Evolutionary conservation across 108 stramenopile species (phyloP), one percentile per base, ranked within the genome.

Genomic region (Cylindrotheca closterium): DNA sequence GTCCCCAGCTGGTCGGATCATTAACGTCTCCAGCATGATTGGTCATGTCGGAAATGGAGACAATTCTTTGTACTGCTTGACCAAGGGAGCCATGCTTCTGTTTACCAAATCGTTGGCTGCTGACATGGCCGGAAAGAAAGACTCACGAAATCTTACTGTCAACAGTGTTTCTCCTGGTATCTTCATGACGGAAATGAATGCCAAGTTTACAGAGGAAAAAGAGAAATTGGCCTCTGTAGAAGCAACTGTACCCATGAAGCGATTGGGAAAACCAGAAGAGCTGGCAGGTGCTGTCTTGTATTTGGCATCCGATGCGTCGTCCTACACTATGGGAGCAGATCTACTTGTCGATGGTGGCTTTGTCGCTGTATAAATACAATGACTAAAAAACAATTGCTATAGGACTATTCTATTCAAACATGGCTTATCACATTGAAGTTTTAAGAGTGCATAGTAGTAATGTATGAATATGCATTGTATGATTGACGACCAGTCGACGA

Each of bases 51-150:
- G 51, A 5, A 7, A n/a, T n/a, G 21, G 12, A n/a, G 19, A n/a
- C 8, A 51, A 51, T 51, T 7, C 51, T 23, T n/a, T 51, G 12
- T 51, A 51, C 19, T 17, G 18, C 51, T 17, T 51, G 51, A 51
- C 51, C 12, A 51, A 51, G n/a, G 51, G 12, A 17, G 51, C 51
- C 18, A 51, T 51, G n/a, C 5, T 51, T 7, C 7, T 51, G n/a
- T 51, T 51, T n/a, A 51, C 51, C 51, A 51, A 51, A n/a, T 51
- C 21, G 7, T 23, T 51, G n/a, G 51, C 51, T n/a, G 51, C 51
- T n/a, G 51, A 51, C 22, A 22, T 51, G 51, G 51, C 51, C 22
- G 51, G 51, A 5, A 23, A 51, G 22, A 15, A 42, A 42, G 37
- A 42, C 37, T 10, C 10, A 10, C 7, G 12, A 5, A 51, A 19